Percentiles rank a stretch among this genome's conserved stretches.
Evolutionary conservation across 257 asterid species (phyloP).

Genomic region (Solanum paucissectum): DNA sequence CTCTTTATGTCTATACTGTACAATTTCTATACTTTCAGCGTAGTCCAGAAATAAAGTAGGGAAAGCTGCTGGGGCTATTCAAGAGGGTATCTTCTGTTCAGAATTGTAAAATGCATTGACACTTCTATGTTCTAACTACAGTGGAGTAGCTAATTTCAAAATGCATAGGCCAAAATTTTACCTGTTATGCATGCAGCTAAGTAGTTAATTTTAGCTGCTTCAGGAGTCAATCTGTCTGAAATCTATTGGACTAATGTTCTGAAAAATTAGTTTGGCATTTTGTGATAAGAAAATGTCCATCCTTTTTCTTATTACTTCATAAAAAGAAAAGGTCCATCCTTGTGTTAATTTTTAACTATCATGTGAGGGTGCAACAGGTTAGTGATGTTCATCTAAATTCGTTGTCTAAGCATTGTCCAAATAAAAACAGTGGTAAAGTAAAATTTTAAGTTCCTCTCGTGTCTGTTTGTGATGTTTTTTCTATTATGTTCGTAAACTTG

Average conservation of each 20-base stretch:
- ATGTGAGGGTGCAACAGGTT: not conserved
- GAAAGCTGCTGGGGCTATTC: not conserved
- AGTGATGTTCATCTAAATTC: not conserved
- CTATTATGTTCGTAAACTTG: not conserved
- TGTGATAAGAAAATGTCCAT: not conserved
- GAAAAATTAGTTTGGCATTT: not conserved
- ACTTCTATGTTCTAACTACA: not conserved
- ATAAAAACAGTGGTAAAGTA: not conserved
- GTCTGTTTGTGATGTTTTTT: not conserved
- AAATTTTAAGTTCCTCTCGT: not conserved
- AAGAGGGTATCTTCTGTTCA: not conserved
- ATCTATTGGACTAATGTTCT: not conserved
- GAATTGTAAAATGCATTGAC: not conserved
- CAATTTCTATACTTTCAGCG: not conserved
- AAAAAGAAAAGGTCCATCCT: not conserved
- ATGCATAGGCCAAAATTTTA: not conserved
- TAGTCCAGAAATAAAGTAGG: not conserved
- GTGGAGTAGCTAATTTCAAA: not conserved
- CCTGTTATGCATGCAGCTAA: not conserved
- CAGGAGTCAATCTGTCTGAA: not conserved
- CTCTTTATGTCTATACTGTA: not conserved
- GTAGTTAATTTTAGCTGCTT: not conserved
- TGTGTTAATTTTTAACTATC: not conserved
- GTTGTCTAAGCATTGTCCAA: not conserved
- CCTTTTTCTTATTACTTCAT: not conserved